Conservation (phyloP, 352 stramenopile genomes). For the Globisporangium solare region DNA sequence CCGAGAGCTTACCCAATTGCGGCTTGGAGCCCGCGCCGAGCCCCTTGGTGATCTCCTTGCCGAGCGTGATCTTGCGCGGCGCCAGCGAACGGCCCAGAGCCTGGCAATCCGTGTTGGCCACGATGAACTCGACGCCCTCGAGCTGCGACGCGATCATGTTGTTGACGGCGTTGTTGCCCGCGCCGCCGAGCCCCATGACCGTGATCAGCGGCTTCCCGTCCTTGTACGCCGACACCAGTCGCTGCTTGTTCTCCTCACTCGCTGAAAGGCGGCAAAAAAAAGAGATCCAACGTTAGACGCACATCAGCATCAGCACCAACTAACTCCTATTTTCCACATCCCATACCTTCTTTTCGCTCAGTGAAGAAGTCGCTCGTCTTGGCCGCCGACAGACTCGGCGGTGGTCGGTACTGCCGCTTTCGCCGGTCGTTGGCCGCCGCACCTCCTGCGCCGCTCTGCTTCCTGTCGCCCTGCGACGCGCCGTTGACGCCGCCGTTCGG, state of each 20-base stretch:
- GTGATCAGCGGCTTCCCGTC: constrained; percentile 84
- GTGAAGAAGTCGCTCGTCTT: constrained; percentile 11
- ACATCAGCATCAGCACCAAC: not conserved
- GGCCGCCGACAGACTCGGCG: not conserved
- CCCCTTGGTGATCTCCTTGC: constrained; percentile 82
- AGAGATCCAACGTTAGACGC: not conserved
- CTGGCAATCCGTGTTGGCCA: constrained; percentile 95
- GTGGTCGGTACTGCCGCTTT: constrained; percentile 16
- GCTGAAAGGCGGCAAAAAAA: constrained; percentile 1
- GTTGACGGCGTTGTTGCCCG: constrained; percentile 86
- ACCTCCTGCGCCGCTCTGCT: not conserved
- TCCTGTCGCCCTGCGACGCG: not conserved
- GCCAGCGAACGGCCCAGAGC: constrained; percentile 73
- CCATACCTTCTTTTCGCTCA: constrained; percentile 9
- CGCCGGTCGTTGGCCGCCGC: constrained; percentile 11
- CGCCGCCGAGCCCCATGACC: constrained; percentile 79
- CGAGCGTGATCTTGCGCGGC: constrained; percentile 77
- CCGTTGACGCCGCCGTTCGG: constrained; percentile 6
- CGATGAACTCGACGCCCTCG: constrained; percentile 93
- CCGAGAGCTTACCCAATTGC: constrained; percentile 72
- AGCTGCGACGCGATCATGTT: constrained; percentile 88
- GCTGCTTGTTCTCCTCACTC: constrained; percentile 31
- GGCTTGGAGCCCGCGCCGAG: constrained; percentile 80
- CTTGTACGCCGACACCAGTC: constrained; percentile 55
- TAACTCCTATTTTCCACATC: not conserved